Percentiles rank a stretch among this genome's conserved stretches.
phyloP scores from a whole-genome alignment of 306 rosid genomes.

The Lagenaria siceraria region DNA sequence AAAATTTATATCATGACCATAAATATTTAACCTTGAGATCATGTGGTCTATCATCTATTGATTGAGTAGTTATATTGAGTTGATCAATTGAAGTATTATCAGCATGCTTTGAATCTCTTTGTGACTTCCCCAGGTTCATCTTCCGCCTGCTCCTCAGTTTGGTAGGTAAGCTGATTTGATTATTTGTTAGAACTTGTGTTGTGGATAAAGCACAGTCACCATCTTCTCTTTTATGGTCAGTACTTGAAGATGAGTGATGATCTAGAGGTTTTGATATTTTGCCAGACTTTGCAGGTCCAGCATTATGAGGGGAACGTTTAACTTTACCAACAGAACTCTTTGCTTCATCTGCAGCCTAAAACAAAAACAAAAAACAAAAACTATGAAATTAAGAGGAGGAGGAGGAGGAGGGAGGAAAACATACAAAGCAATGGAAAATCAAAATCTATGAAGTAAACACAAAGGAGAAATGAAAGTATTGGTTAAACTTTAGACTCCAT shows the following conservation, averaged over 20 bases:
- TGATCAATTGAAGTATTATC: conserved; percentile 26
- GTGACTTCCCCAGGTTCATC: conserved; percentile 39
- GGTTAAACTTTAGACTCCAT: too few relatives aligned
- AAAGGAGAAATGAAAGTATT: neutral
- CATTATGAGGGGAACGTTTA: conserved; percentile 45
- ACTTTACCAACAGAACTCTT: conserved; percentile 48
- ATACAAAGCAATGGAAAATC: too few relatives aligned
- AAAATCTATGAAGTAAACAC: neutral
- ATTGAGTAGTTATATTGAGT: conserved; percentile 17
- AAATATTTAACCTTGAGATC: conserved; percentile 40
- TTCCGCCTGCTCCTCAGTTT: conserved; percentile 44
- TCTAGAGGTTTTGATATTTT: conserved; percentile 35
- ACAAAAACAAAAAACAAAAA: conserved; percentile 13
- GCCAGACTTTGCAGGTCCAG: conserved; percentile 34
- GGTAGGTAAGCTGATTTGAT: conserved; percentile 29
- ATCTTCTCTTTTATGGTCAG: conserved; percentile 29
- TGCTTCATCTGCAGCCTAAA: conserved; percentile 46
- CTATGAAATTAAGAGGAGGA: neutral
- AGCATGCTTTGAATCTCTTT: conserved; percentile 23
- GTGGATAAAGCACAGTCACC: conserved; percentile 33
- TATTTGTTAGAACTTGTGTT: conserved; percentile 29
- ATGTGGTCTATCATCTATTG: conserved; percentile 16
- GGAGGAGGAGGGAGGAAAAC: neutral
- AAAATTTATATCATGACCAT: neutral
- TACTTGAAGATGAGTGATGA: conserved; percentile 29